Evolutionary conservation across 192 early-diverging fungal species (phyloP).

Genomic region (Funneliformis mosseae): DNA sequence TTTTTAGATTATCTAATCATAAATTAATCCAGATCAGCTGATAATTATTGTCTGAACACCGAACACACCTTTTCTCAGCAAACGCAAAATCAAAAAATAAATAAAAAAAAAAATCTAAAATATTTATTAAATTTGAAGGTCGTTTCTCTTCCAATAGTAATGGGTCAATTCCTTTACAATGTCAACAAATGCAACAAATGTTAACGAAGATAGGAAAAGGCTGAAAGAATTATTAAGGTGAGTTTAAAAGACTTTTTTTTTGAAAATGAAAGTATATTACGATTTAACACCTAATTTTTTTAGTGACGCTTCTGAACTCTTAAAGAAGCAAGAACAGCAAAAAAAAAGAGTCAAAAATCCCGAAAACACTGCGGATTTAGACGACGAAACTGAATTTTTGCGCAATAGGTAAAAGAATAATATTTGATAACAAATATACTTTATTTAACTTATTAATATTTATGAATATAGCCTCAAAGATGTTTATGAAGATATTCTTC

Average conservation of each 20-base stretch:
- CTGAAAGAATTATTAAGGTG: slow-evolving; percentile 30
- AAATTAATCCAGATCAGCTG: background rate
- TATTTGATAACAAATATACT: background rate
- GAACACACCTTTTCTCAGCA: no score
- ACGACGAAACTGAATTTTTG: slow-evolving; percentile 29
- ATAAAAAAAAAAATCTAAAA: background rate
- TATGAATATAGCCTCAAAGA: slow-evolving; percentile 47
- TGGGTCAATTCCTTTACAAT: slow-evolving; percentile 28
- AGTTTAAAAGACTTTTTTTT: background rate
- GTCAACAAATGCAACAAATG: slow-evolving; percentile 38
- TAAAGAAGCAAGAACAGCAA: slow-evolving; percentile 32
- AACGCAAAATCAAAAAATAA: background rate
- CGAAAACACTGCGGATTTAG: slow-evolving; percentile 8
- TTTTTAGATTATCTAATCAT: background rate
- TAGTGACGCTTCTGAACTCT: slow-evolving; percentile 27
- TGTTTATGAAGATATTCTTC: slow-evolving; percentile 49
- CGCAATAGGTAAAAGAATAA: slow-evolving; percentile 13
- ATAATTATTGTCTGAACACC: background rate
- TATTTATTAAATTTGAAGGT: background rate
- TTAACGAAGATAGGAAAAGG: slow-evolving; percentile 35
- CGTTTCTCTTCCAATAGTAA: slow-evolving; percentile 1
- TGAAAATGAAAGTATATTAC: background rate
- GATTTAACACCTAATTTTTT: background rate
- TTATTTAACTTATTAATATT: background rate
- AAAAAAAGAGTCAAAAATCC: slow-evolving; percentile 1